Evolutionary conservation across 306 rosid genomes (phyloP).

Genomic region (Fagus sylvatica): DNA sequence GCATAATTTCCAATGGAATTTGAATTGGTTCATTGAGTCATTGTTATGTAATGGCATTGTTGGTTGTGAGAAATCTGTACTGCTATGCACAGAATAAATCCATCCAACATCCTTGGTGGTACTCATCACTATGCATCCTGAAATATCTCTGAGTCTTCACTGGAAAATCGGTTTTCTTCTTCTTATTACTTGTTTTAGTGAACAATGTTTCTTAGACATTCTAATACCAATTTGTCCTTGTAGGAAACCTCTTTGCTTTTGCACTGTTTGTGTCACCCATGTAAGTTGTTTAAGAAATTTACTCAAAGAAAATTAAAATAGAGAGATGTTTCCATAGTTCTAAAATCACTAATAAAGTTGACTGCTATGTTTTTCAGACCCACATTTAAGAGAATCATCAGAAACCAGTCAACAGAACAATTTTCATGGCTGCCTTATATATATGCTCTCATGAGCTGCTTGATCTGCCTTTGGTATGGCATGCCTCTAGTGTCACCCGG

Average conservation of each 20-base stretch:
- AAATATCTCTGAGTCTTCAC: not conserved
- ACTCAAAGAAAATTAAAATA: not conserved
- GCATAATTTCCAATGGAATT: not conserved
- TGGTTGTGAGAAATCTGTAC: not conserved
- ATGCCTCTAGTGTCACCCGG: constrained; percentile 25
- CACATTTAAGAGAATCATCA: constrained; percentile 42
- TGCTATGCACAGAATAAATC: not conserved
- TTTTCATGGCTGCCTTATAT: constrained; percentile 46
- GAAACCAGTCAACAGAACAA: constrained; percentile 43
- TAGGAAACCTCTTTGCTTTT: constrained; percentile 45
- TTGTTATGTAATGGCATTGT: not conserved
- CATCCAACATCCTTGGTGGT: not conserved
- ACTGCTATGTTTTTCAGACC: constrained; percentile 25
- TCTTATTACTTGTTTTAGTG: not conserved
- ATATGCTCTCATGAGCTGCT: constrained; percentile 40
- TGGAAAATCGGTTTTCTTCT: not conserved
- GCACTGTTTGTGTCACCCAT: constrained; percentile 42
- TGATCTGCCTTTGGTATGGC: constrained; percentile 46
- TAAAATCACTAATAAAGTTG: not conserved
- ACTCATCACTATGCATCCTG: not conserved
- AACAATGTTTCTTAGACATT: not conserved
- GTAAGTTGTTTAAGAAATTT: constrained; percentile 28
- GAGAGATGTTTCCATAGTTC: too few relatives aligned
- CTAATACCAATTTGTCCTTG: constrained; percentile 17
- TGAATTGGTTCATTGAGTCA: not conserved